Base-by-base conservation (phyloP, 2,329 filamentous ascomycete genomes). In the Sarocladium oryzae region DNA sequence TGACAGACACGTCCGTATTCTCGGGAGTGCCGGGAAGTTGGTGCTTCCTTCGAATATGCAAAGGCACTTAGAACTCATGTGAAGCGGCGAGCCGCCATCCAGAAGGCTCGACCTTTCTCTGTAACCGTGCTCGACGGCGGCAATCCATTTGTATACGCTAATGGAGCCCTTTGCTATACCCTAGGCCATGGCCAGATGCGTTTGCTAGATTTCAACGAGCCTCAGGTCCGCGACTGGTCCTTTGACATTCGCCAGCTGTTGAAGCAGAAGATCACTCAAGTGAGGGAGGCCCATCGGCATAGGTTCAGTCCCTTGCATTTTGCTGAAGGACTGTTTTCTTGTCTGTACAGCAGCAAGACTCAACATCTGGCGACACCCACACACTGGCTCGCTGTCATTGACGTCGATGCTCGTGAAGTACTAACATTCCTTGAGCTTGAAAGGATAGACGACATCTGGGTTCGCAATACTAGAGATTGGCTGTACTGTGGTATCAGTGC, bases 401-500 rank as follows among this genome's bases (percentile, higher is more conserved):
- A 48, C 10, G 43, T 48, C 21, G 20, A 21, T 3, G 11, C 26
- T 8, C 24, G 28, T 43, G n/a, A 32, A 15, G 32, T 52, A 16
- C 4, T 23, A 26, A 45, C 45, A 15, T n/a, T 51, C 24, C 33
- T n/a, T 33, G 43, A 48, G 43, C 43, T 48, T 13, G 49, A 53
- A 9, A 45, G 23, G 6, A 45, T 45, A 35, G 38, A 51, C 16
- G 45, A 35, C 9, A 35, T 52, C 2, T 53, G 51, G 46, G 49
- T 53, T 15, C 40, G 53, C 10, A 52, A 51, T 26, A 30, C 50
- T 28, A 30, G 38, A 26, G 24, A 24, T 4, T 37, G 50, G 23
- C 52, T 53, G 13, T 53, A 53, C 16, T 53, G 36, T 26, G 52
- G 52, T 10, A 40, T 41, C 16, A 35, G 24, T 16, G n/a, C 28